Evolutionary conservation across 345 rosid species (phyloP), one percentile per base, ranked within the genome.

Genomic region (Anastatica hierochuntica): DNA sequence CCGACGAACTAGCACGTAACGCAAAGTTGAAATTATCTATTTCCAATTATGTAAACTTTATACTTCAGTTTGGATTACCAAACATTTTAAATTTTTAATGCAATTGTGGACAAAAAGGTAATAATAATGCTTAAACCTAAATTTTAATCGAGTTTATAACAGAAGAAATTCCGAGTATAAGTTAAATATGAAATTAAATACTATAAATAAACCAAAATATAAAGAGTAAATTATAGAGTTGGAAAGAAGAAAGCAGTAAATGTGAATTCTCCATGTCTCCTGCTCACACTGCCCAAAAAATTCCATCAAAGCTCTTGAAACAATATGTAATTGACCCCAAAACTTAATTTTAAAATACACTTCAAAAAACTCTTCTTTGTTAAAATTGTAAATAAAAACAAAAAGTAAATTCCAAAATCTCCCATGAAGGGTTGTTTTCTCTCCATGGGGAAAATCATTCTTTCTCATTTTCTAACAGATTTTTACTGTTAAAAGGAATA

Each of bases 241-340:
- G 29, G 31, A 27, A 49, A 58, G 29, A 35, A 33, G 41, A 51
- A 42, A 43, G 3, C n/a, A 50, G 64, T 58, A 50, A 50, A 43
- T 66, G 70, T 66, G 70, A 66, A 50, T 56, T n/a, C 48, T 58
- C 42, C 26, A 65, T 21, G 8, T 20, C 10, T 49, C 26, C 47
- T 30, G 9, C 47, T 43, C 70, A 66, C 70, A 66, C 64, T 66
- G 70, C 70, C 70, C 70, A 66, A 66, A 58, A 66, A 66, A 58
- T 66, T 58, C 70, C 53, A 50, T 36, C 42, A 49, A 57, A 66
- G 53, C 54, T 66, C 53, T 27, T 1, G 7, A 61, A 5, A 50
- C 58, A 14, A 11, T 42, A 13, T 51, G 35, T 43, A 65, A 50
- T 43, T 65, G 64, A 65, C 51, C 43, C 35, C 16, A 41, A 19